phyloP scores from a whole-genome alignment of 1,284 basidiomycete genomes.

The Boletus sp. region DNA sequence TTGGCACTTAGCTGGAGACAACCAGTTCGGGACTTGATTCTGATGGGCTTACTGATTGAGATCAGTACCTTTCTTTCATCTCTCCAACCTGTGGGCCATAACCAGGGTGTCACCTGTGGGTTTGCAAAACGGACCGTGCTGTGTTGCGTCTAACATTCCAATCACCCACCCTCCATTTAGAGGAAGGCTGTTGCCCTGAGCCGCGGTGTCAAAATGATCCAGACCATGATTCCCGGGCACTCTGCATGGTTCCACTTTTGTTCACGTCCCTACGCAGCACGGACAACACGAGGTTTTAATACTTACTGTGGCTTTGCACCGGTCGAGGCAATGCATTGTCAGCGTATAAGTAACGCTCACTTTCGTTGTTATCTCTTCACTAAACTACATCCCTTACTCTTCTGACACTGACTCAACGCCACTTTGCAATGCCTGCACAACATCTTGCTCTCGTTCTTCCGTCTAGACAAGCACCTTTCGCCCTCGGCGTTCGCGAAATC shows the following conservation, averaged over 20 bases:
- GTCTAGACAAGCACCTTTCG: constrained; percentile 29
- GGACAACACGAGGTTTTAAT: constrained; percentile 36
- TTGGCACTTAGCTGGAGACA: neutral
- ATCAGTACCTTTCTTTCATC: constrained; percentile 13
- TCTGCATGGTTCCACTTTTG: constrained; percentile 25
- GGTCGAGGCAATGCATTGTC: constrained; percentile 30
- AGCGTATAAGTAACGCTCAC: constrained; percentile 30
- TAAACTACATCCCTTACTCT: constrained; percentile 13
- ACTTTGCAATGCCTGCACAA: constrained; percentile 23
- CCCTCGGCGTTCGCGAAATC: constrained; percentile 29
- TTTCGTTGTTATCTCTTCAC: constrained; percentile 21
- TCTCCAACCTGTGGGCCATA: constrained; percentile 23
- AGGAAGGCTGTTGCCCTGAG: constrained; percentile 32
- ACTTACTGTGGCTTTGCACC: constrained; percentile 20
- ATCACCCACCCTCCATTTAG: constrained; percentile 29
- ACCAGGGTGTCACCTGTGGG: constrained; percentile 5
- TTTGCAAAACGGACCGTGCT: constrained; percentile 23
- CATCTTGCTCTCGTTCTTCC: constrained; percentile 32
- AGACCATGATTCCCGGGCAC: constrained; percentile 30
- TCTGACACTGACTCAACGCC: constrained; percentile 6
- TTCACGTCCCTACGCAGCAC: constrained; percentile 31
- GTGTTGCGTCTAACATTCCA: constrained; percentile 30
- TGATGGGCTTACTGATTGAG: constrained; percentile 3
- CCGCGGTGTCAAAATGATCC: constrained; percentile 30
- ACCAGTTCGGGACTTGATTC: constrained; percentile 9